A percentile compares a stretch with the other conserved stretches of the same genome.
phyloP scores from a whole-genome alignment of 2,329 filamentous ascomycete species.

The Dothiorella sarmentorum region DNA sequence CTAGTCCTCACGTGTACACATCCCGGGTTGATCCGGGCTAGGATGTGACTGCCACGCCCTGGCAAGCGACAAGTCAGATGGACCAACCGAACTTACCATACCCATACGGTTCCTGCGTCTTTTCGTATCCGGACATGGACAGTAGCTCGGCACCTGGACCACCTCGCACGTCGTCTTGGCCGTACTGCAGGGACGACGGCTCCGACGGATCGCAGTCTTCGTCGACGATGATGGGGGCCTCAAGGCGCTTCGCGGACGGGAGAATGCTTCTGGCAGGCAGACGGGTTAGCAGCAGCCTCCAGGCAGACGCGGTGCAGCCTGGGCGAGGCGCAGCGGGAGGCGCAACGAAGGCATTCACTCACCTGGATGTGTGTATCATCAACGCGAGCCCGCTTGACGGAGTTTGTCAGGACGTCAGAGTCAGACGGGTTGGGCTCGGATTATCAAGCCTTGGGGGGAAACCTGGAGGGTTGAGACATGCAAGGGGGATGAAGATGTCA shows the following conservation, averaged over 20 bases:
- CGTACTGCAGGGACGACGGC: slow-evolving; percentile 30
- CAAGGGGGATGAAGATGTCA: slow-evolving; percentile 14
- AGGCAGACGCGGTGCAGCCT: not conserved
- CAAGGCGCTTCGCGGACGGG: slow-evolving; percentile 32
- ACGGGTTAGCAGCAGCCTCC: not conserved
- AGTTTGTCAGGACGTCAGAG: slow-evolving; percentile 6
- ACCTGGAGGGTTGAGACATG: slow-evolving; percentile 18
- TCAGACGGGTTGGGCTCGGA: slow-evolving; percentile 15
- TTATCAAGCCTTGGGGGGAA: slow-evolving; percentile 17
- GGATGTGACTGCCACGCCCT: slow-evolving; percentile 28
- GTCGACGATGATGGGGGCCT: slow-evolving; percentile 30
- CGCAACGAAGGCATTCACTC: not conserved
- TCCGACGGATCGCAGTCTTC: slow-evolving; percentile 25
- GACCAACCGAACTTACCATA: slow-evolving; percentile 65
- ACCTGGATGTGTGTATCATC: slow-evolving; percentile 18
- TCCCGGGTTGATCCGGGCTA: slow-evolving; percentile 34
- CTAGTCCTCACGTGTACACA: slow-evolving; percentile 36
- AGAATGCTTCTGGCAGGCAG: not conserved
- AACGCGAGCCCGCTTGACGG: slow-evolving; percentile 14
- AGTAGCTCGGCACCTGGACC: slow-evolving; percentile 52
- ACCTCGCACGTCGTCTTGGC: slow-evolving; percentile 42
- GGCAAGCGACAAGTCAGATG: slow-evolving; percentile 35
- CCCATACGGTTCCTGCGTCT: slow-evolving; percentile 70
- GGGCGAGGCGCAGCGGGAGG: not conserved
- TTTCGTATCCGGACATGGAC: slow-evolving; percentile 80